Evolutionary conservation across 2,329 filamentous ascomycete species (phyloP).

Genomic region (Thelonectria blattea): DNA sequence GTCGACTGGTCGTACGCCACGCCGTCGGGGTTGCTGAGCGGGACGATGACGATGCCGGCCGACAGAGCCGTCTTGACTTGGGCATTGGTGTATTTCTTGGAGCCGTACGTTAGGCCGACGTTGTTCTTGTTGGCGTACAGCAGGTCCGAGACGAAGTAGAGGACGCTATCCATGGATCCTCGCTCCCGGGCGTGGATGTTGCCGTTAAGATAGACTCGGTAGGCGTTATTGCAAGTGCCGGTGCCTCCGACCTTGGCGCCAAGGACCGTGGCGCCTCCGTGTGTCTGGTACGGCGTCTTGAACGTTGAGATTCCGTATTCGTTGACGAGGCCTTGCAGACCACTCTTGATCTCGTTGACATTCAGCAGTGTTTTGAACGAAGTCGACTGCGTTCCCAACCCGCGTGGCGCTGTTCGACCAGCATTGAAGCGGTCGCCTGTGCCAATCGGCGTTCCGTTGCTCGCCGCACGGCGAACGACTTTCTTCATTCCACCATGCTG

Average conservation of each 20-base stretch:
- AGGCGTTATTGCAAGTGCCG: constrained; percentile 41
- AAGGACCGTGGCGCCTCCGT: constrained; percentile 47
- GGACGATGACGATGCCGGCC: constrained; percentile 55
- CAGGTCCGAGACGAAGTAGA: constrained; percentile 62
- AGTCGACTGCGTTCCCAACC: constrained; percentile 60
- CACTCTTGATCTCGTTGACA: constrained; percentile 20
- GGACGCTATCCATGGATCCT: constrained; percentile 58
- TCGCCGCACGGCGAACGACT: constrained; percentile 15
- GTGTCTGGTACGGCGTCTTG: constrained; percentile 50
- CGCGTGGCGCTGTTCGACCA: constrained; percentile 14
- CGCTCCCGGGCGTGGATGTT: constrained; percentile 61
- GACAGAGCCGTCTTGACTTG: constrained; percentile 56
- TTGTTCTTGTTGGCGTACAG: constrained; percentile 56
- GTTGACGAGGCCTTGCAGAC: constrained; percentile 15
- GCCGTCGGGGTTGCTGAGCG: constrained; percentile 56
- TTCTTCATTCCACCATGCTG: constrained; percentile 6
- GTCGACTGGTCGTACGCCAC: constrained; percentile 53
- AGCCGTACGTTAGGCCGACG: constrained; percentile 55
- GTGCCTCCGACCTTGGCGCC: constrained; percentile 49
- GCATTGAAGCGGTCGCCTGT: constrained; percentile 20
- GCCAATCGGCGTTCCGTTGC: constrained; percentile 20
- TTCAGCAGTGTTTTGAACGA: constrained; percentile 43
- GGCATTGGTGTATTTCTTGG: constrained; percentile 54
- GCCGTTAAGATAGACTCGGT: constrained; percentile 55
- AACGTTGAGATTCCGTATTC: constrained; percentile 32